phyloP scores from a whole-genome alignment of 1,284 basidiomycete species.

The Tylopilus sp. region DNA sequence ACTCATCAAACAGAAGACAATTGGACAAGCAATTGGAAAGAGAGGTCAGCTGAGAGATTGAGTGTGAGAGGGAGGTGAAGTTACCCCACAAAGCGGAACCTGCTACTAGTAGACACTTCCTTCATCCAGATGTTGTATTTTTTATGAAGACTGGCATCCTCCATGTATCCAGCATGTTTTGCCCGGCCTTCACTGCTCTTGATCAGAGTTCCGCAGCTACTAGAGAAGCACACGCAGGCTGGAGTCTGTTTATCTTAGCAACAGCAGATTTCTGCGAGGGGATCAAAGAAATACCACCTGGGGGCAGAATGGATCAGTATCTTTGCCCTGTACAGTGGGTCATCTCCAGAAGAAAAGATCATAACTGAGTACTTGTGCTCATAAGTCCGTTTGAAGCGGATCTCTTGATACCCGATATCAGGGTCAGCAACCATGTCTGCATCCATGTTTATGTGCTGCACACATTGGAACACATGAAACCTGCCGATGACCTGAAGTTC shows the following conservation, averaged over 20 bases:
- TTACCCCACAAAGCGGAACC: neutral
- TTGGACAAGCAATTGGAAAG: conserved; percentile 58
- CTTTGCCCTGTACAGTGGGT: conserved; percentile 57
- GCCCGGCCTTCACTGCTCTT: conserved; percentile 18
- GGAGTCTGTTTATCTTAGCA: conserved; percentile 27
- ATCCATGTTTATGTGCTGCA: conserved; percentile 55
- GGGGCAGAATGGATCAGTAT: conserved; percentile 36
- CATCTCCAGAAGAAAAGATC: conserved; percentile 30
- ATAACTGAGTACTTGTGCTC: conserved; percentile 38
- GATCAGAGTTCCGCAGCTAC: neutral
- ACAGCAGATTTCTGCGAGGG: conserved; percentile 36
- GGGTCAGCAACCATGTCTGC: conserved; percentile 39
- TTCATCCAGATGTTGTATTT: conserved; percentile 25
- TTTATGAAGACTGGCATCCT: neutral
- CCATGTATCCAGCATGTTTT: conserved; percentile 6
- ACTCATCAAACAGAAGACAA: conserved; percentile 14
- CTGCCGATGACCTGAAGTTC: conserved; percentile 41
- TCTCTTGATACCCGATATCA: conserved; percentile 49
- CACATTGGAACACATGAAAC: conserved; percentile 43
- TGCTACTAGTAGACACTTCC: neutral
- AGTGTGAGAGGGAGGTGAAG: conserved; percentile 44
- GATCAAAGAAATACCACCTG: neutral
- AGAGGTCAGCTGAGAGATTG: conserved; percentile 53
- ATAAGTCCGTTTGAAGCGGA: conserved; percentile 57
- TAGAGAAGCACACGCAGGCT: conserved; percentile 8